phyloP scores from a whole-genome alignment of 1,139 yeast genomes.

The Zygoascus hellenicus region DNA sequence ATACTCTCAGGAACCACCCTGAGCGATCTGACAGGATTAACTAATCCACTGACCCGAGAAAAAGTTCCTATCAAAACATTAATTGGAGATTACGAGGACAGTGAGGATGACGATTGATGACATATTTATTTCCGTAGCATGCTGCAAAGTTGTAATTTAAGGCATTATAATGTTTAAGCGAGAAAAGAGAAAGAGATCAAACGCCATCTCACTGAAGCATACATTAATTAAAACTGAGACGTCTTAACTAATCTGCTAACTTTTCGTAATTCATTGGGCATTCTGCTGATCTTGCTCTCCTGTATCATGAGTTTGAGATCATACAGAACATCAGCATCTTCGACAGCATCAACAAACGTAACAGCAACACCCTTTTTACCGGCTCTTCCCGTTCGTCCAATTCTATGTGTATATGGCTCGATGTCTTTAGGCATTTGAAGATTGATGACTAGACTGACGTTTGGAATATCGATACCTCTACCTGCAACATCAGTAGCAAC shows the following conservation, averaged over 20 bases:
- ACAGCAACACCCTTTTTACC: conserved; percentile 72
- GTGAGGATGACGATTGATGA: conserved; percentile 10
- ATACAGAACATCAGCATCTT: conserved; percentile 48
- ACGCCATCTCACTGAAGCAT: too few relatives aligned
- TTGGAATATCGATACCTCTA: conserved; percentile 87
- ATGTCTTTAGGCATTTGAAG: conserved; percentile 73
- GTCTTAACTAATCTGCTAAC: neutral
- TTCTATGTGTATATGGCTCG: conserved; percentile 85
- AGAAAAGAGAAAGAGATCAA: too few relatives aligned
- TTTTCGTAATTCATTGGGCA: conserved; percentile 20
- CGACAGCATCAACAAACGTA: conserved; percentile 58
- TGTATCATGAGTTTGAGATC: conserved; percentile 49
- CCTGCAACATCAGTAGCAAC: conserved; percentile 86
- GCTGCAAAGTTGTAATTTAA: neutral
- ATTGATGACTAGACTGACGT: conserved; percentile 78
- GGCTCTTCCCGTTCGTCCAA: conserved; percentile 96
- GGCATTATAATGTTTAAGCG: too few relatives aligned
- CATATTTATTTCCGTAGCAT: too few relatives aligned
- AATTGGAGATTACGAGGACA: conserved; percentile 8
- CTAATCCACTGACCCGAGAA: neutral
- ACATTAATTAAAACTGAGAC: too few relatives aligned
- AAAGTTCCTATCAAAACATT: neutral
- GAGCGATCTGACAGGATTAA: conserved; percentile 4
- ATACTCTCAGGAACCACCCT: conserved; percentile 8
- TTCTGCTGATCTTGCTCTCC: conserved; percentile 42